Conservation (phyloP, 2,329 filamentous ascomycete species). For the Colletotrichum horii region DNA sequence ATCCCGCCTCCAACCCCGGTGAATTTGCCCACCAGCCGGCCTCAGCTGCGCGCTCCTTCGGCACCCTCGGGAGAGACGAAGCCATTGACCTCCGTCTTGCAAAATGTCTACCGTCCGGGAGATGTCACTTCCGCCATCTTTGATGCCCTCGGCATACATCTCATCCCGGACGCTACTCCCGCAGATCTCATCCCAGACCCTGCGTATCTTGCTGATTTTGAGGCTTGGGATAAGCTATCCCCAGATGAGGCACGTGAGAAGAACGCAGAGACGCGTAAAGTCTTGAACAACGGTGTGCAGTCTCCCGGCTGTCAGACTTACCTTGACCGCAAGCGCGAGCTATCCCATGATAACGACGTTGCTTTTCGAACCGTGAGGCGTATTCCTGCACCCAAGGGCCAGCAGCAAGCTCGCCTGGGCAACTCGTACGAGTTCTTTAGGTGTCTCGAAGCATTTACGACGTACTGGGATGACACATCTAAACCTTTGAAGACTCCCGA, state of each 20-base stretch:
- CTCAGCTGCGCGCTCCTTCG: conserved; percentile 25
- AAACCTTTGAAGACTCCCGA: conserved; percentile 24
- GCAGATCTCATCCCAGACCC: conserved; percentile 59
- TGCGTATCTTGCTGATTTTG: conserved; percentile 57
- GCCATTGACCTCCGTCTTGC: conserved; percentile 56
- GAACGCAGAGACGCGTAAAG: conserved; percentile 53
- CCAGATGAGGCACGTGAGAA: conserved; percentile 53
- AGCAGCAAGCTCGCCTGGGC: conserved; percentile 59
- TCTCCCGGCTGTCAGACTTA: conserved; percentile 65
- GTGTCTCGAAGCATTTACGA: conserved; percentile 62
- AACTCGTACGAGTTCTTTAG: conserved; percentile 72
- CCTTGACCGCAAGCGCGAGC: conserved; percentile 62
- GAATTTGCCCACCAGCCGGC: conserved; percentile 51
- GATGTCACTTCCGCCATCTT: conserved; percentile 57
- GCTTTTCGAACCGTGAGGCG: conserved; percentile 68
- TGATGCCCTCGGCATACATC: conserved; percentile 61
- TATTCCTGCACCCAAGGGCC: conserved; percentile 58
- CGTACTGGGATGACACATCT: conserved; percentile 68
- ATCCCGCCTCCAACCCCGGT: conserved; percentile 63
- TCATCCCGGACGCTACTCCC: conserved; percentile 54
- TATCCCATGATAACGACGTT: conserved; percentile 59
- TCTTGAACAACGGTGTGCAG: conserved; percentile 56
- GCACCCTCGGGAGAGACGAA: conserved; percentile 26
- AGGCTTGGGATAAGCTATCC: conserved; percentile 54
- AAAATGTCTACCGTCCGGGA: conserved; percentile 57